phyloP scores from a whole-genome alignment of 2,329 filamentous ascomycete species.

The Colletotrichum cordylinicola region DNA sequence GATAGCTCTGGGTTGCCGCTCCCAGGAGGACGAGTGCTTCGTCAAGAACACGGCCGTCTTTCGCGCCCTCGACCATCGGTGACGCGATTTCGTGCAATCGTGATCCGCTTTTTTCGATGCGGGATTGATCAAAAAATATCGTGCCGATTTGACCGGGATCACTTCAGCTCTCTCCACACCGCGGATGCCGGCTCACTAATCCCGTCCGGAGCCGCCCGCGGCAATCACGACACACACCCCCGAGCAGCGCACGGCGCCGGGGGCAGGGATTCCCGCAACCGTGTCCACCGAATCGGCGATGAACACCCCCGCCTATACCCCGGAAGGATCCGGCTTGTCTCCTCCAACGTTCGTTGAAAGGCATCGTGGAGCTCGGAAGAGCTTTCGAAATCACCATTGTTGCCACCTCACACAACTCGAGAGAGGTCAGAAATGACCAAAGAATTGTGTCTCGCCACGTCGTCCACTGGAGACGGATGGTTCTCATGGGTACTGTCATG shows the following conservation, averaged over 20 bases:
- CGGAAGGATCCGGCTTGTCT: not conserved
- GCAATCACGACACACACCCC: not conserved
- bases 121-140: not conserved
- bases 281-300: not conserved
- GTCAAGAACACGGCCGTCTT: conserved; percentile 40
- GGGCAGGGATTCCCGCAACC: not conserved
- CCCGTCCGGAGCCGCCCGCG: not conserved
- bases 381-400: rapidly evolving
- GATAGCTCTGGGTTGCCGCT: conserved; percentile 34
- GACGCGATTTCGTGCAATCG: not conserved
- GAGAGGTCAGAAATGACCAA: not conserved
- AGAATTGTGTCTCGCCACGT: not conserved
- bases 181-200: not conserved
- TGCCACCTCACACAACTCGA: not conserved
- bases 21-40: conserved; percentile 31
- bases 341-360: rapidly evolving
- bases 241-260: not conserved
- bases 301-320: not conserved
- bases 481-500: not conserved
- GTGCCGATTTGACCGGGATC: not conserved
- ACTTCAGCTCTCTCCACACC: not conserved
- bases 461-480: too few relatives aligned
- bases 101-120: not conserved
- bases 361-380: not conserved
- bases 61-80: conserved; percentile 34